These are phyloP conservation scores for Geotrichum histeridarum DNA, from an alignment of 1,139 yeast genomes.

Conservation along the genomic window DNA sequence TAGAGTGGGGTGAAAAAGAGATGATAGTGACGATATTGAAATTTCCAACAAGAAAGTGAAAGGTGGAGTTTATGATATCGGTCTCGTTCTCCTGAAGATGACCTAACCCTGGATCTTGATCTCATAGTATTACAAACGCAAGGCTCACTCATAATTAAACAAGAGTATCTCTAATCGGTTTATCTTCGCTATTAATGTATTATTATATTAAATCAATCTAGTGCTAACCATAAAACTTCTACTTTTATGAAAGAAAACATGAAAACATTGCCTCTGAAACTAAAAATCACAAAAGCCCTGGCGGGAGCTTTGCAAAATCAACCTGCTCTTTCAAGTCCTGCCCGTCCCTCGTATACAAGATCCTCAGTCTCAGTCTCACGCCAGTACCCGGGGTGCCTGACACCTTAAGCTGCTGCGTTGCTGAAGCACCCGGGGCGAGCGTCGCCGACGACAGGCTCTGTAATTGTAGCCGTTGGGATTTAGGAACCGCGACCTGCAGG, in stretches of 20 bases:
- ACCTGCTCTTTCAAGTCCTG: constrained; percentile 55
- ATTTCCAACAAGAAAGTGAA: too few species aligned
- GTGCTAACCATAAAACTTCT: not conserved
- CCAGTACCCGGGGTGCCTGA: constrained; percentile 65
- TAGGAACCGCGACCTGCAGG: constrained; percentile 85
- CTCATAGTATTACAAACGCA: too few species aligned
- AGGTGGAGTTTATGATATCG: too few species aligned
- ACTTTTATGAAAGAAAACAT: not conserved
- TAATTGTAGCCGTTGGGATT: constrained; percentile 75
- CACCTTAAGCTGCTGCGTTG: constrained; percentile 63
- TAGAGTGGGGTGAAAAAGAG: too few species aligned
- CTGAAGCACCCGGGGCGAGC: constrained; percentile 42
- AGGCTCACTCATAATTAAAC: too few species aligned
- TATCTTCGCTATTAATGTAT: not conserved
- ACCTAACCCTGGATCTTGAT: too few species aligned
- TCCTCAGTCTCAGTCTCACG: constrained; percentile 72
- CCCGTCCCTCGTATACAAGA: constrained; percentile 49
- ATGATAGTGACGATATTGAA: too few species aligned
- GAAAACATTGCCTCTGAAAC: not conserved
- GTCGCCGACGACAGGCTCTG: constrained; percentile 57
- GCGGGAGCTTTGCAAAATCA: constrained; percentile 49
- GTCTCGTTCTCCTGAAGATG: too few species aligned
- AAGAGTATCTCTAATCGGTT: not conserved
- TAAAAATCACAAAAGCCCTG: constrained; percentile 29
- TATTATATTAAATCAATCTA: not conserved